Conservation (phyloP, 176 grass and related monocot genomes). For the Rhynchospora pubera region DNA sequence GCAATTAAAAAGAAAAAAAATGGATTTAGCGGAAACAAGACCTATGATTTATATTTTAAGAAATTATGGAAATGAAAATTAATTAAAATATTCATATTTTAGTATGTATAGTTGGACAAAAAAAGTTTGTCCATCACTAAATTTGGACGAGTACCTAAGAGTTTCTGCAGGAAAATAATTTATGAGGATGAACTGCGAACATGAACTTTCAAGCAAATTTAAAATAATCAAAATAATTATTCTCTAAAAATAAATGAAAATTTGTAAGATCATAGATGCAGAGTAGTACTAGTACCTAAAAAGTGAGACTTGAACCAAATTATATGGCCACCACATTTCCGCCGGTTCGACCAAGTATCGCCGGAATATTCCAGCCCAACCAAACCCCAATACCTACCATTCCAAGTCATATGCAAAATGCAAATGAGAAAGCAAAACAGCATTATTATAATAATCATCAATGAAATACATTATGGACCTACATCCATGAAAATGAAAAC, state of each 20-base stretch:
- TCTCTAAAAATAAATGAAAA: neutral
- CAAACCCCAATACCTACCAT: constrained; percentile 68
- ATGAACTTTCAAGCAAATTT: neutral
- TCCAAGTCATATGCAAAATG: neutral
- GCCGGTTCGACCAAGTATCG: constrained; percentile 88
- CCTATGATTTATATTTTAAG: neutral
- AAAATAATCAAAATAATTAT: neutral
- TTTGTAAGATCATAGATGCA: neutral
- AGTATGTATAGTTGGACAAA: neutral
- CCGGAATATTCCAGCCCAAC: constrained; percentile 96
- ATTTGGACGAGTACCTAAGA: neutral
- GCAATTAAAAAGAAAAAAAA: neutral
- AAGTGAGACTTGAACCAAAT: constrained; percentile 89
- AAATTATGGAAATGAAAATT: neutral
- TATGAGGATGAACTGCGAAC: neutral
- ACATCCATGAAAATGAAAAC: neutral
- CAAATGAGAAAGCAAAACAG: neutral
- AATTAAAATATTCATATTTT: neutral
- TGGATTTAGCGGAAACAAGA: neutral
- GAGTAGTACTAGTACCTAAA: constrained; percentile 63
- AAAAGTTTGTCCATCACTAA: neutral
- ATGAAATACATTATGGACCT: neutral
- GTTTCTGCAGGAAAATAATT: neutral
- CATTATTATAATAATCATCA: neutral
- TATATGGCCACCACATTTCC: constrained; percentile 96